A percentile compares a stretch with the other conserved stretches of the same genome.
These are phyloP conservation scores for Fusarium multiceps DNA, from an alignment of 2,329 filamentous ascomycete species.

Conservation along the genomic window DNA sequence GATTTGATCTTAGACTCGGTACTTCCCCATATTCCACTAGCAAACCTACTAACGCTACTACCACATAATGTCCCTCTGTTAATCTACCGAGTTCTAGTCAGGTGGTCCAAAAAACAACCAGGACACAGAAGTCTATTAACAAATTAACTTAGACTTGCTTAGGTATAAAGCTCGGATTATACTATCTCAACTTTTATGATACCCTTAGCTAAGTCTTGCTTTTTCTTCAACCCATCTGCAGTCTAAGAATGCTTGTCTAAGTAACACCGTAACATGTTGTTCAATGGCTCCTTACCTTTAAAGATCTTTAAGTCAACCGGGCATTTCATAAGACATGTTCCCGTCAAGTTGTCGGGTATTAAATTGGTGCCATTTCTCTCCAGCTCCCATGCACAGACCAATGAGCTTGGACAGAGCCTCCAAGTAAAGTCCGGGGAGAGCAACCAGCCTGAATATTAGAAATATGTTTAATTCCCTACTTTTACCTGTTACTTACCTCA, in stretches of 20 bases:
- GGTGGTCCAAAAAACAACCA: too few species aligned
- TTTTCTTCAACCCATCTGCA: neutral
- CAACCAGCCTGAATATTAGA: neutral
- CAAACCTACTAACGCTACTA: conserved; percentile 2
- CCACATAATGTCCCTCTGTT: neutral
- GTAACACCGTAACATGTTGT: too few species aligned
- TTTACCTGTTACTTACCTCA: neutral
- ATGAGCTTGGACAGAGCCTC: neutral
- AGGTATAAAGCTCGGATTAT: too few species aligned
- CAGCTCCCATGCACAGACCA: neutral
- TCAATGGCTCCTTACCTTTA: neutral
- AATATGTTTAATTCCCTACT: neutral
- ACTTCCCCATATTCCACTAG: conserved; percentile 10
- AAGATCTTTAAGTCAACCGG: neutral
- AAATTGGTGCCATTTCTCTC: neutral
- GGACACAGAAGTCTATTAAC: too few species aligned
- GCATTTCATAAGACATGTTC: neutral
- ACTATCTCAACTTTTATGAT: too few species aligned
- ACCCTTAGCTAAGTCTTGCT: too few species aligned
- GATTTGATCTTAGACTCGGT: neutral
- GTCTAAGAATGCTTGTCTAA: neutral
- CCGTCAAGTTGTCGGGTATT: neutral
- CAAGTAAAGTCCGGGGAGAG: neutral
- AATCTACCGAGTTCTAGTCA: neutral
- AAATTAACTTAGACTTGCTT: too few species aligned